These are phyloP conservation scores for Globisporangium iwayamae DNA, from an alignment of 352 stramenopile species.

Conservation along the genomic window DNA sequence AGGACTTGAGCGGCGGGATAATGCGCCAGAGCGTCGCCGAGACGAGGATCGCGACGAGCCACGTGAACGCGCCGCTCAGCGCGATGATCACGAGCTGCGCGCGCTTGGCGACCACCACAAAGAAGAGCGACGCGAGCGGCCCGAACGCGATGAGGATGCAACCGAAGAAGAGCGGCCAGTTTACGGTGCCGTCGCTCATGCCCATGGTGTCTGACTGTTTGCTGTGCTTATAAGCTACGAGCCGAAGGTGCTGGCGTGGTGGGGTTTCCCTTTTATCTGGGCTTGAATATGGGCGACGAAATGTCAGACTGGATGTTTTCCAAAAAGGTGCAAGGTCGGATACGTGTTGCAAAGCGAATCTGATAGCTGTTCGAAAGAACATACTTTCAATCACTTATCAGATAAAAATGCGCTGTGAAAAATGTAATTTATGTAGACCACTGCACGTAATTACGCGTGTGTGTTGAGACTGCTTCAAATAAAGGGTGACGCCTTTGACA, in stretches of 20 bases:
- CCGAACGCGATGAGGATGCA: constrained; percentile 80
- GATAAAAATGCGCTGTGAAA: no score
- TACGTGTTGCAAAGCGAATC: background rate
- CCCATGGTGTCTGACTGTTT: constrained; percentile 34
- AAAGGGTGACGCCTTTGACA: no score
- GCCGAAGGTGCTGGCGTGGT: background rate
- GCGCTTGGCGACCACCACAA: constrained; percentile 72
- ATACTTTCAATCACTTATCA: no score
- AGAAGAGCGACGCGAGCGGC: constrained; percentile 71
- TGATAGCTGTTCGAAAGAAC: background rate
- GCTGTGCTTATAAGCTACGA: background rate
- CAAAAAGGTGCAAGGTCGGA: background rate
- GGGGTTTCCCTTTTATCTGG: background rate
- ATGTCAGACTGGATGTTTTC: background rate
- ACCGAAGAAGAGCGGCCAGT: constrained; percentile 85
- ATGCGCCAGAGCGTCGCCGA: constrained; percentile 72
- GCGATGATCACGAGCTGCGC: constrained; percentile 83
- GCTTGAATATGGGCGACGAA: background rate
- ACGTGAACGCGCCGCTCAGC: constrained; percentile 78
- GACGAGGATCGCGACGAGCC: constrained; percentile 78
- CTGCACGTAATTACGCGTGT: no score
- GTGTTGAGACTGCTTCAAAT: no score
- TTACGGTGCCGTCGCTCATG: constrained; percentile 63
- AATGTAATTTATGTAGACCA: no score
- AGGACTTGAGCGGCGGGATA: constrained; percentile 70